phyloP scores from a whole-genome alignment of 208 protist genomes.

The Leishmania arabica region DNA sequence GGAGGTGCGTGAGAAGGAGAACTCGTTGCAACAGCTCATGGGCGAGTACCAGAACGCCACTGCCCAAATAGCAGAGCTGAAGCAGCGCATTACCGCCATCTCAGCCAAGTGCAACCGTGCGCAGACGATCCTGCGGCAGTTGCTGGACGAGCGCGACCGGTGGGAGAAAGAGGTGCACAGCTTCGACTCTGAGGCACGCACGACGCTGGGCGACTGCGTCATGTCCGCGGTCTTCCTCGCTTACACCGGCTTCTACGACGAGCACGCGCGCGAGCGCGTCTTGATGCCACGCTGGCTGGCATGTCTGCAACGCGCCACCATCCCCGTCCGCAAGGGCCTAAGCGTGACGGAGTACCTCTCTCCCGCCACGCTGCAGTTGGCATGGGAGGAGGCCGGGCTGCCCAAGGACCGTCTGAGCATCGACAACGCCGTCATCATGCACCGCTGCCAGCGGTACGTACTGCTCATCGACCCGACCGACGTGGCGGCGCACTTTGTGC shows the following conservation, averaged over 20 bases:
- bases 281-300: conserved; percentile 90
- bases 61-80: conserved; percentile 90
- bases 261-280: conserved; percentile 85
- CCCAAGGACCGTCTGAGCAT: conserved; percentile 97
- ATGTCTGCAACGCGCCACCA: conserved; percentile 54
- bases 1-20: conserved; percentile 90
- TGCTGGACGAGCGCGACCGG: conserved; percentile 93
- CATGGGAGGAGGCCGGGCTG: conserved; percentile 95
- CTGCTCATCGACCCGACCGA: conserved; percentile 99
- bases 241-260: conserved; percentile 99
- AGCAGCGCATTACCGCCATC: conserved; percentile 85
- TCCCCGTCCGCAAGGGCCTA: conserved; percentile 69
- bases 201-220: conserved; percentile 96
- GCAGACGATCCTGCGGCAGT: conserved; percentile 88
- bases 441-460: conserved; percentile 94
- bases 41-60: conserved; percentile 96
- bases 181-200: conserved; percentile 90
- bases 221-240: conserved; percentile 95
- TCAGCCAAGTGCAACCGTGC: conserved; percentile 93
- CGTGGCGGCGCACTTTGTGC: conserved; percentile 94
- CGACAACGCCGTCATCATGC: conserved; percentile 99
- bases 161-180: conserved; percentile 93
- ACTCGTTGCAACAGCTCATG: conserved; percentile 88
- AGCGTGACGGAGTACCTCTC: conserved; percentile 94
- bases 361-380: conserved; percentile 89